Conservation (phyloP, 106 monocot species). For the Alisma plantagoaquatica region DNA sequence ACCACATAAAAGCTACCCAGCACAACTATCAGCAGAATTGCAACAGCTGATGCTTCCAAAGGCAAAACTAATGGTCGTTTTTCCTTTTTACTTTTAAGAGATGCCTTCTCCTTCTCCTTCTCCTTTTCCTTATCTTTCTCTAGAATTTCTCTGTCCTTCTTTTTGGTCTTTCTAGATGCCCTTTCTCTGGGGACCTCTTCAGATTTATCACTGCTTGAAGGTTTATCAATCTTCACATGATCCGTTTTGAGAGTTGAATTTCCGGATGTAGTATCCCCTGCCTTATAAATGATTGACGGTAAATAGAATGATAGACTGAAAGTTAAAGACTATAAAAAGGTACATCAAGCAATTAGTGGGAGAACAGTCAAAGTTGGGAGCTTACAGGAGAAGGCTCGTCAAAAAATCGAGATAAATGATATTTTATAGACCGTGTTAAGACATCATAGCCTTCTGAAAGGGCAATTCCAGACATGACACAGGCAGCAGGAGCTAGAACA, state of each 20-base stretch:
- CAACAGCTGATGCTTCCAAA: conserved; percentile 59
- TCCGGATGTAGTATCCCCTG: conserved; percentile 44
- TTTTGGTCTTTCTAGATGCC: conserved; percentile 60
- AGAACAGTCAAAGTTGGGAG: background rate
- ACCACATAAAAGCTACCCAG: conserved; percentile 94
- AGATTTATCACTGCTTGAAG: conserved; percentile 26
- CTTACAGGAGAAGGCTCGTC: conserved; percentile 38
- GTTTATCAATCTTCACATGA: conserved; percentile 24
- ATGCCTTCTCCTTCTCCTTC: conserved; percentile 32
- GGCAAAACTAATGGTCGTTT: conserved; percentile 71
- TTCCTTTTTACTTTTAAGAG: conserved; percentile 29
- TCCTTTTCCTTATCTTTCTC: too few species aligned
- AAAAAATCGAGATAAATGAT: conserved; percentile 45
- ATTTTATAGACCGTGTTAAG: conserved; percentile 76
- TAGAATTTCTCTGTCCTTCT: conserved; percentile 46
- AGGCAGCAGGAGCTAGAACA: conserved; percentile 96
- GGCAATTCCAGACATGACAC: conserved; percentile 96
- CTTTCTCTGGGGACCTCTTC: conserved; percentile 52
- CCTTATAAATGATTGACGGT: conserved; percentile 28
- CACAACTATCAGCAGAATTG: conserved; percentile 55
- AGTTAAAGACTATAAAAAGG: too few species aligned
- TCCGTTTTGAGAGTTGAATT: conserved; percentile 35
- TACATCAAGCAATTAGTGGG: too few species aligned
- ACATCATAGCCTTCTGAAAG: conserved; percentile 82
- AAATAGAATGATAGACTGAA: too few species aligned